Evolutionary conservation across 2,329 filamentous ascomycete species (phyloP).

Genomic region (Botrytis hyacinthi): DNA sequence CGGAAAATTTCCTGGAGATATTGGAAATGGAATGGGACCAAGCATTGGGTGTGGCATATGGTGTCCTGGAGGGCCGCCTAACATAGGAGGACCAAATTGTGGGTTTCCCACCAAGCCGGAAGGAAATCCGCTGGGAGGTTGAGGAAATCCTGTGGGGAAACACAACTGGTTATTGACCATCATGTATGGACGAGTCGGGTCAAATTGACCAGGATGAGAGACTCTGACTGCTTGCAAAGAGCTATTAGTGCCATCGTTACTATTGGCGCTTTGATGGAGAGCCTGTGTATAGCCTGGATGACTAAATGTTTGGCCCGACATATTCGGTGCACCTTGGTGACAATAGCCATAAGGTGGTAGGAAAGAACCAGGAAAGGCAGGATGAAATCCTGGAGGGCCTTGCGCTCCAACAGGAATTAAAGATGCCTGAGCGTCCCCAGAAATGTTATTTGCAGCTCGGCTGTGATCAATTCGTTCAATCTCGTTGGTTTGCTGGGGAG

Average conservation of each 20-base stretch:
- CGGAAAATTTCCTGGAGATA: slow-evolving; percentile 19
- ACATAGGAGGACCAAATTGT: slow-evolving; percentile 25
- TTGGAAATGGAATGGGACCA: slow-evolving; percentile 22
- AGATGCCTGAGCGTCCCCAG: slow-evolving; percentile 10
- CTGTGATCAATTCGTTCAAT: slow-evolving; percentile 5
- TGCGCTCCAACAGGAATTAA: slow-evolving; percentile 1
- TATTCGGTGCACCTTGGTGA: slow-evolving; percentile 19
- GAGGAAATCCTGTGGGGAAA: slow-evolving; percentile 35
- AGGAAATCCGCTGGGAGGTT: slow-evolving; percentile 29
- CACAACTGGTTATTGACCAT: slow-evolving; percentile 37
- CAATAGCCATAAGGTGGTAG: slow-evolving; percentile 26
- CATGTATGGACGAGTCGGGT: slow-evolving; percentile 38
- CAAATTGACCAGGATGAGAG: slow-evolving; percentile 39
- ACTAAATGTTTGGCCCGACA: slow-evolving; percentile 14
- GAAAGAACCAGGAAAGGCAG: slow-evolving; percentile 24
- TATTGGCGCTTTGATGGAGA: background rate
- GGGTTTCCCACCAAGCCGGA: slow-evolving; percentile 35
- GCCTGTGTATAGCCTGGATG: slow-evolving; percentile 15
- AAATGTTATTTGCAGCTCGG: slow-evolving; percentile 1
- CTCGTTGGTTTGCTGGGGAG: slow-evolving; percentile 18
- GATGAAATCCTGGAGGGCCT: slow-evolving; percentile 23
- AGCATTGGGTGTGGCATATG: slow-evolving; percentile 20
- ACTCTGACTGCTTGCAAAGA: slow-evolving; percentile 34
- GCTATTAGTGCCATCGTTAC: background rate
- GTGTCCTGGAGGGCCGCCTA: slow-evolving; percentile 19